phyloP scores from a whole-genome alignment of 1,284 basidiomycete species.

The Singerocomus inundabilis region DNA sequence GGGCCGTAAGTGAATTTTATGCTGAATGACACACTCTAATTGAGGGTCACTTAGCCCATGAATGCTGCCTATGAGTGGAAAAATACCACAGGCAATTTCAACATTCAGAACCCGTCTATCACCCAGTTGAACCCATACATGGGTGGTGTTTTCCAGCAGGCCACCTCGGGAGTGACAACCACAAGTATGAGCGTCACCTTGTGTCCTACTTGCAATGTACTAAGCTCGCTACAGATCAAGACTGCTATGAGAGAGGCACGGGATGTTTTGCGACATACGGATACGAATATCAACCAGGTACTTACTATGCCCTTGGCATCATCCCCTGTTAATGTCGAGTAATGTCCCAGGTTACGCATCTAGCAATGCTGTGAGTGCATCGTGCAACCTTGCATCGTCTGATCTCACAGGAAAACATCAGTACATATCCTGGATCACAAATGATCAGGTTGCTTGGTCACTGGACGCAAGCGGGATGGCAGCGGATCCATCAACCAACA shows the following conservation, averaged over 20 bases:
- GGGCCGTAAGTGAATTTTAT: constrained; percentile 40
- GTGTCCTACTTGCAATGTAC: background rate
- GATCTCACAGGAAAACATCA: constrained; percentile 28
- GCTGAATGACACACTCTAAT: constrained; percentile 6
- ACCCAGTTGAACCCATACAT: constrained; percentile 45
- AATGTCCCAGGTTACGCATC: constrained; percentile 27
- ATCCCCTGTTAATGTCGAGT: constrained; percentile 20
- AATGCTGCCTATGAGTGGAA: constrained; percentile 36
- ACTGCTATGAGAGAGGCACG: constrained; percentile 32
- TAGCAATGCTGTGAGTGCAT: constrained; percentile 27
- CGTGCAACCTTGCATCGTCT: constrained; percentile 24
- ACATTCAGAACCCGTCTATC: constrained; percentile 39
- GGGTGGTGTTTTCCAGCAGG: constrained; percentile 59
- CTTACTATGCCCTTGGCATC: background rate
- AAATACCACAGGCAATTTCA: constrained; percentile 41
- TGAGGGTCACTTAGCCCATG: constrained; percentile 25
- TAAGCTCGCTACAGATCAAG: constrained; percentile 26
- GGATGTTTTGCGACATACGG: constrained; percentile 50
- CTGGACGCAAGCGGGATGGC: constrained; percentile 71
- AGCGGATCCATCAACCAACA: constrained; percentile 62
- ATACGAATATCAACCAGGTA: constrained; percentile 51
- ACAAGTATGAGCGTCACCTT: constrained; percentile 31
- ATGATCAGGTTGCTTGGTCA: constrained; percentile 71
- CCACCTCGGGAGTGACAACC: constrained; percentile 53
- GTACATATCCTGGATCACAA: constrained; percentile 81